Evolutionary conservation across 2,329 filamentous ascomycete genomes (phyloP).

Genomic region (Huntiella savannae): DNA sequence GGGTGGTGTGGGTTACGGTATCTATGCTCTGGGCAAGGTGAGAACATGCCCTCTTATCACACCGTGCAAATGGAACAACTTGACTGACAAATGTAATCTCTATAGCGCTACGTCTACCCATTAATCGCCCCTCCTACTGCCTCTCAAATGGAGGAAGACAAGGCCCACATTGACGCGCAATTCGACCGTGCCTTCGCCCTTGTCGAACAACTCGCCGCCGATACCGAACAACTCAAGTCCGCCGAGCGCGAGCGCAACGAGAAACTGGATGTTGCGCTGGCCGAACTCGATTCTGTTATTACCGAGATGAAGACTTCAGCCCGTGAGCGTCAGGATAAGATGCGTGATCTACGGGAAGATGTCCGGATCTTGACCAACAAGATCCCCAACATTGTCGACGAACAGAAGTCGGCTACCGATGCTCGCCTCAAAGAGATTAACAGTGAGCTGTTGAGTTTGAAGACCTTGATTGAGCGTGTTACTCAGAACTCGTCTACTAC

Average conservation of each 20-base stretch:
- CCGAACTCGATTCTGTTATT: conserved; percentile 71
- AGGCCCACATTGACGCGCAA: conserved; percentile 75
- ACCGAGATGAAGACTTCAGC: conserved; percentile 64
- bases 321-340: conserved; percentile 69
- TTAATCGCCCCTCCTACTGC: conserved; percentile 85
- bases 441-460: conserved; percentile 75
- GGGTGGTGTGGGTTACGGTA: conserved; percentile 70
- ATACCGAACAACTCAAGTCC: conserved; percentile 73
- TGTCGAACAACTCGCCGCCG: conserved; percentile 77
- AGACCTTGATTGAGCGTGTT: conserved; percentile 58
- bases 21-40: conserved; percentile 78
- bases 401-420: conserved; percentile 71
- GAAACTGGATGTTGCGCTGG: conserved; percentile 60
- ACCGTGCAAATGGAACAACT: neutral
- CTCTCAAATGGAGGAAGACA: conserved; percentile 85
- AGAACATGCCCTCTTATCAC: conserved; percentile 3
- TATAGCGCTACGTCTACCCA: conserved; percentile 71
- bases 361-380: conserved; percentile 63
- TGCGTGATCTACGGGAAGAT: conserved; percentile 69
- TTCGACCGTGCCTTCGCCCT: conserved; percentile 84
- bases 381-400: conserved; percentile 75
- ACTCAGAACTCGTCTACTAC: conserved; percentile 18
- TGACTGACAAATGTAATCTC: conserved; percentile 3
- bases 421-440: conserved; percentile 67
- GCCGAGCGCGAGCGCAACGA: conserved; percentile 73